phyloP scores from a whole-genome alignment of 225 moss, liverwort and hornwort genomes.

The Pseudisothecium myosuroides region DNA sequence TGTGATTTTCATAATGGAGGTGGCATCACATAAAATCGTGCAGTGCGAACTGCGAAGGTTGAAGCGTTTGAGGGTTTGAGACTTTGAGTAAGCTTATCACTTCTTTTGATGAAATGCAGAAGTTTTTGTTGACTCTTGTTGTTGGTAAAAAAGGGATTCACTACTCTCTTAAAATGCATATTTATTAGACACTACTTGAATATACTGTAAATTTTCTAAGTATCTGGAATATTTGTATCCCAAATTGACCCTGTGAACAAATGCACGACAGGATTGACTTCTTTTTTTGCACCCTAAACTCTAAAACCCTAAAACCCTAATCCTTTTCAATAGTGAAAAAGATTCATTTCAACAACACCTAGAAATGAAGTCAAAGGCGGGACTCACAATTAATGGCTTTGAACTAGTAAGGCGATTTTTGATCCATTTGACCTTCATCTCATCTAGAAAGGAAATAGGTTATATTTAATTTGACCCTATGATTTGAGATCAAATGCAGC shows the following conservation, averaged over 20 bases:
- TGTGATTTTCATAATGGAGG: not conserved
- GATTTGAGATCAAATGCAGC: not conserved
- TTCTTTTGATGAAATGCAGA: not conserved
- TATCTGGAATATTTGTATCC: too few relatives aligned
- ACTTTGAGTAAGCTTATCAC: too few relatives aligned
- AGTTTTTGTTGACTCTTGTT: not conserved
- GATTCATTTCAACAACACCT: too few relatives aligned
- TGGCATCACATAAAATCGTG: not conserved
- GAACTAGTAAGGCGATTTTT: not conserved
- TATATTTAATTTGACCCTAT: too few relatives aligned
- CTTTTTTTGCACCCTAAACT: too few relatives aligned
- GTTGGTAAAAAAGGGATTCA: not conserved
- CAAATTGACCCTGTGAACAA: not conserved
- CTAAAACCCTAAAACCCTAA: too few relatives aligned
- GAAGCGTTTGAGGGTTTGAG: not conserved
- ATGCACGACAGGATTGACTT: too few relatives aligned
- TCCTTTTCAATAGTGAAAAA: too few relatives aligned
- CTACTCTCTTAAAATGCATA: not conserved
- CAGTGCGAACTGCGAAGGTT: not conserved
- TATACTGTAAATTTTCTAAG: too few relatives aligned
- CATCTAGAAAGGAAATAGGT: too few relatives aligned
- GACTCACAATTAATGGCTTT: not conserved
- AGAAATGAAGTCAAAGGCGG: fast-evolving
- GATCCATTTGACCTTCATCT: not conserved
- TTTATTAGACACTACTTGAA: not conserved